Conservation (phyloP, 1,139 yeast genomes). For the Waltiozyma solani region DNA sequence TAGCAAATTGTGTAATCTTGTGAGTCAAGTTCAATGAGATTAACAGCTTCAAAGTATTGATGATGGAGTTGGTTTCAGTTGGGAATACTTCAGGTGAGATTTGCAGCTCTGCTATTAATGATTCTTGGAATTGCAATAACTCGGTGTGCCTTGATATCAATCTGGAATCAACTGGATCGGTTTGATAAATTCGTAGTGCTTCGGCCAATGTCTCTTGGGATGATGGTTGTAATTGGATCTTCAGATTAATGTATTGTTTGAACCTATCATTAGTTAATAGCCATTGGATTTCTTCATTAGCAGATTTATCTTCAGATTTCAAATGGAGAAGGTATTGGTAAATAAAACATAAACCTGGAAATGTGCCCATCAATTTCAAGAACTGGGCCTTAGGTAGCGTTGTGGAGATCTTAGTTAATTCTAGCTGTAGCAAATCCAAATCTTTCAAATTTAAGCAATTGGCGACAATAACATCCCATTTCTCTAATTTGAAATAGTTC, state of each 20-base stretch:
- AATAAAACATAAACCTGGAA: constrained; percentile 30
- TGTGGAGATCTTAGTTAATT: constrained; percentile 42
- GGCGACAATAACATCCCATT: constrained; percentile 56
- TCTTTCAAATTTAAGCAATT: constrained; percentile 63
- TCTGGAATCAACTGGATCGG: constrained; percentile 16
- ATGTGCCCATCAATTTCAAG: constrained; percentile 40
- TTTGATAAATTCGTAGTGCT: constrained; percentile 18
- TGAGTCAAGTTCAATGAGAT: constrained; percentile 49
- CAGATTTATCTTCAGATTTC: background rate
- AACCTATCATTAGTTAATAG: constrained; percentile 38
- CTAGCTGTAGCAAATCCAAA: constrained; percentile 51
- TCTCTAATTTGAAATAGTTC: constrained; percentile 61
- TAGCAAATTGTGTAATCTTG: constrained; percentile 44
- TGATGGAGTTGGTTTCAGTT: constrained; percentile 35
- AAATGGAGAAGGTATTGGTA: constrained; percentile 25
- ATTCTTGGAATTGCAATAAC: constrained; percentile 41
- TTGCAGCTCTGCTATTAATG: constrained; percentile 44
- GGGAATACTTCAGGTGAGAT: constrained; percentile 30
- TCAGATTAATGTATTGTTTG: constrained; percentile 38
- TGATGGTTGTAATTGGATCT: constrained; percentile 26
- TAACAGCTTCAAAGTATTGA: constrained; percentile 44
- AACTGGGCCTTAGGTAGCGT: constrained; percentile 43
- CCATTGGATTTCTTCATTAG: constrained; percentile 16
- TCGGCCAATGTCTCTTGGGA: constrained; percentile 15
- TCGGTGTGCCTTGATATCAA: constrained; percentile 40